A percentile compares a stretch with the other conserved stretches of the same genome.
Evolutionary conservation across 768 basidiomycete genomes (phyloP).

Genomic region (Butyriboletus loyo): DNA sequence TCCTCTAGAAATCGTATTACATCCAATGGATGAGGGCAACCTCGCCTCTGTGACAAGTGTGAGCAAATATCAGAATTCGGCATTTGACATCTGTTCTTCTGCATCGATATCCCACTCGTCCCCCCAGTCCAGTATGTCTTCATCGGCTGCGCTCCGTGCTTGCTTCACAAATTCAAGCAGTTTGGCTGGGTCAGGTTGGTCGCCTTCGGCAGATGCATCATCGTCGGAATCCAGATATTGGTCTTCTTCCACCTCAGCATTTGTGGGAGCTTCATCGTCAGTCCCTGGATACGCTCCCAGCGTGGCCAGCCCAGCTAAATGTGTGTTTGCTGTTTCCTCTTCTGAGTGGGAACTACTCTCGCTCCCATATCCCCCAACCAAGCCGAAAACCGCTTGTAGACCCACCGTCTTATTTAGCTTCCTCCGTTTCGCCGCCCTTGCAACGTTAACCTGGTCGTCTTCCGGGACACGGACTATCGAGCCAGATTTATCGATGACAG

Average conservation of each 20-base stretch:
- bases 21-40: not conserved
- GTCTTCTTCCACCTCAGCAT: constrained; percentile 15
- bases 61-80: not conserved
- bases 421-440: constrained; percentile 49
- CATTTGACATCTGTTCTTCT: constrained; percentile 2
- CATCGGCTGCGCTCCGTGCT: constrained; percentile 23
- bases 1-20: constrained; percentile 3
- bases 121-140: constrained; percentile 32
- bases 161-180: constrained; percentile 25
- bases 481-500: constrained; percentile 56
- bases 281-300: constrained; percentile 26
- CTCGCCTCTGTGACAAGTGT: not conserved
- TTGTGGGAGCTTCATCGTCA: constrained; percentile 9
- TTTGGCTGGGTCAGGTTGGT: constrained; percentile 14
- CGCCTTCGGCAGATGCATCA: constrained; percentile 10
- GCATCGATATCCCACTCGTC: constrained; percentile 26
- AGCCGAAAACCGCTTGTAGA: constrained; percentile 51
- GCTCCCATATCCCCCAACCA: constrained; percentile 62
- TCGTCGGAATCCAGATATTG: constrained; percentile 9
- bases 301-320: constrained; percentile 14
- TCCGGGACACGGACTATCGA: constrained; percentile 21
- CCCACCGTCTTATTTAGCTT: constrained; percentile 53
- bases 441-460: constrained; percentile 22
- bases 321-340: constrained; percentile 6
- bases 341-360: constrained; percentile 39